phyloP scores from a whole-genome alignment of 1,139 yeast genomes.

The Suhomyces wounanorum region DNA sequence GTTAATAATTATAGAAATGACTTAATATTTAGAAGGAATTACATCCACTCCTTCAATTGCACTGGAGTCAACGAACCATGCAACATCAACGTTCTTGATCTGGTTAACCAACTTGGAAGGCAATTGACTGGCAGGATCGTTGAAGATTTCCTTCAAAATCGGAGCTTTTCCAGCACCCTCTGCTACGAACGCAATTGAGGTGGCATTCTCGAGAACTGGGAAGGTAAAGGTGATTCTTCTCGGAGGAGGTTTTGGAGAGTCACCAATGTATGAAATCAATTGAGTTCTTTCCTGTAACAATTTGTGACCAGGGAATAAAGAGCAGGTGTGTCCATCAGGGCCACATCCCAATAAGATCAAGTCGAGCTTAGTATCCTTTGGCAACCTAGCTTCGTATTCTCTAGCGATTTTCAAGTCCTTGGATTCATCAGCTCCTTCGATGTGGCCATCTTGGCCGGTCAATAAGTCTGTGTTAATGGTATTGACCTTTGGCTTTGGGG shows the following conservation, averaged over 20 bases:
- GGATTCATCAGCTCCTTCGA: slow-evolving; percentile 35
- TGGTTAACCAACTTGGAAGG: slow-evolving; percentile 78
- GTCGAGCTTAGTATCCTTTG: slow-evolving; percentile 47
- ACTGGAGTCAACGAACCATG: slow-evolving; percentile 80
- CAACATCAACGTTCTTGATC: slow-evolving; percentile 47
- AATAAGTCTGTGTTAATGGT: slow-evolving; percentile 53
- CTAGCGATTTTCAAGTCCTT: slow-evolving; percentile 53
- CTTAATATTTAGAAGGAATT: slow-evolving; percentile 45
- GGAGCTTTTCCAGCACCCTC: slow-evolving; percentile 87
- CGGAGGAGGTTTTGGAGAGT: slow-evolving; percentile 81
- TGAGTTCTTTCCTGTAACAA: slow-evolving; percentile 43
- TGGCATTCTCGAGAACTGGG: slow-evolving; percentile 58
- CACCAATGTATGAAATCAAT: slow-evolving; percentile 47
- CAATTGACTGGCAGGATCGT: slow-evolving; percentile 48
- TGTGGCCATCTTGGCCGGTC: slow-evolving; percentile 48
- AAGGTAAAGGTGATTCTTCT: slow-evolving; percentile 72
- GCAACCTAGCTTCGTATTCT: slow-evolving; percentile 50
- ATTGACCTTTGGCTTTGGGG: slow-evolving; percentile 44
- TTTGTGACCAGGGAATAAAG: slow-evolving; percentile 64
- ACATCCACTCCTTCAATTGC: slow-evolving; percentile 70
- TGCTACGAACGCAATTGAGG: slow-evolving; percentile 76
- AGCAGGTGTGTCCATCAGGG: slow-evolving; percentile 82
- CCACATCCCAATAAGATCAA: slow-evolving; percentile 72
- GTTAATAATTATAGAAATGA: background rate
- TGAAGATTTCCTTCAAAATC: slow-evolving; percentile 68